phyloP scores from a whole-genome alignment of 176 grass and related monocot genomes.

The Oryza coarctata region DNA sequence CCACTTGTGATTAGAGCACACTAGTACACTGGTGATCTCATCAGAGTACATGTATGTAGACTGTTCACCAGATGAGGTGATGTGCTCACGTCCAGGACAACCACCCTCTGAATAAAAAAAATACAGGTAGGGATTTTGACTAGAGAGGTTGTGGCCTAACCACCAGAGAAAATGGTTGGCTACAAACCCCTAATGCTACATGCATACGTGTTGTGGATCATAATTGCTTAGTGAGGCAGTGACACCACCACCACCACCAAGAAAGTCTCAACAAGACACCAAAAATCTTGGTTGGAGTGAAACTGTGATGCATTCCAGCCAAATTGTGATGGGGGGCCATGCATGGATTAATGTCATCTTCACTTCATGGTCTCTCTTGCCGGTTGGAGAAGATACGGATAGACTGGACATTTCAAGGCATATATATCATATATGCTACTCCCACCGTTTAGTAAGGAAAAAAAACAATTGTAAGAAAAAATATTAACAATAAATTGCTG shows the following conservation, averaged over 20 bases:
- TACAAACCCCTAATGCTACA: not conserved
- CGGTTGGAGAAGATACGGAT: not conserved
- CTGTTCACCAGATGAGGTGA: not conserved
- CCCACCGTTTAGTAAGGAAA: not conserved
- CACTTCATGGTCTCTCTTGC: not conserved
- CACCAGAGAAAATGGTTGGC: slow-evolving; percentile 1
- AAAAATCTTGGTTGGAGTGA: slow-evolving; percentile 2
- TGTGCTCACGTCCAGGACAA: not conserved
- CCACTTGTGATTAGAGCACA: not conserved
- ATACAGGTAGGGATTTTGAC: slow-evolving; percentile 1
- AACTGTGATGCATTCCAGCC: not conserved
- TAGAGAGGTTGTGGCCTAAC: slow-evolving; percentile 17
- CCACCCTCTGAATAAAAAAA: not conserved
- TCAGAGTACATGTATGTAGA: not conserved
- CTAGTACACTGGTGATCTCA: not conserved
- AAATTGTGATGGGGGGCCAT: not conserved
- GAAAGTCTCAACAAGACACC: slow-evolving; percentile 13
- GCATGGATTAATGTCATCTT: slow-evolving; percentile 8
- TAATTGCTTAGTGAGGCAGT: not conserved
- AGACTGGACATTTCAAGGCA: not conserved
- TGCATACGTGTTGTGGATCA: not conserved
- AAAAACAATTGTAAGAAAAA: too few relatives aligned
- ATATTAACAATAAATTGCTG: too few relatives aligned
- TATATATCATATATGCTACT: not conserved
- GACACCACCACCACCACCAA: not conserved